Evolutionary conservation across 768 basidiomycete species (phyloP).

Genomic region (Paxillus ammoniavirescens): DNA sequence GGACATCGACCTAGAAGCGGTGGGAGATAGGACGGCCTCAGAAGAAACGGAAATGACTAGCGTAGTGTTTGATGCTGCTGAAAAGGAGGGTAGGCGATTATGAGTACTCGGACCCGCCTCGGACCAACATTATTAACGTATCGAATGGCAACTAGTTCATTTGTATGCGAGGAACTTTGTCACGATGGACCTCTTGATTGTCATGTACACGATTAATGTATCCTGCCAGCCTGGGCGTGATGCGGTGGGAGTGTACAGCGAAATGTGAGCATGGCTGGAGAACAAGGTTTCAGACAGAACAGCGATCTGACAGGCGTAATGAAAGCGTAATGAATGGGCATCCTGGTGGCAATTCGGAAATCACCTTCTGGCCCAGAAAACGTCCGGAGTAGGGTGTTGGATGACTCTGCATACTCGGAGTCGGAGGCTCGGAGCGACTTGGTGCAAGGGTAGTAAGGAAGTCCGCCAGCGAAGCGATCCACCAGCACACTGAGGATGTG

Average conservation of each 20-base stretch:
- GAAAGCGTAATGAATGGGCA: neutral
- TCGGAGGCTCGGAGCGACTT: neutral
- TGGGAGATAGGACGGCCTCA: constrained; percentile 16
- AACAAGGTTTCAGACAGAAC: neutral
- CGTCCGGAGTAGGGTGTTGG: neutral
- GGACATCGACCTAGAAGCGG: constrained; percentile 41
- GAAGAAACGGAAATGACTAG: constrained; percentile 18
- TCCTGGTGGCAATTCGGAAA: neutral
- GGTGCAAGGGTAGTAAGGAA: neutral
- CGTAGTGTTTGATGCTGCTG: constrained; percentile 25
- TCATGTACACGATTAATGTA: no score
- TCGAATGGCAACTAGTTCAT: no score
- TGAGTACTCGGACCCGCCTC: neutral
- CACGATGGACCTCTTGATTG: no score
- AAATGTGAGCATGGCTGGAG: neutral
- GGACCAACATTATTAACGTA: no score
- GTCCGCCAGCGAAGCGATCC: neutral
- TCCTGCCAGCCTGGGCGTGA: no score
- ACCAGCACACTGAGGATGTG: no score
- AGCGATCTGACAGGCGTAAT: neutral
- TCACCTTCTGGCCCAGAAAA: neutral
- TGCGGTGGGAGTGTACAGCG: no score
- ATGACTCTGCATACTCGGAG: neutral
- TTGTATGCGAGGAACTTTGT: no score
- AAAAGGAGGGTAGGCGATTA: constrained; percentile 24